Conservation (phyloP, 371 early-diverging fungal genomes). For the Haplosporangium sp. region DNA sequence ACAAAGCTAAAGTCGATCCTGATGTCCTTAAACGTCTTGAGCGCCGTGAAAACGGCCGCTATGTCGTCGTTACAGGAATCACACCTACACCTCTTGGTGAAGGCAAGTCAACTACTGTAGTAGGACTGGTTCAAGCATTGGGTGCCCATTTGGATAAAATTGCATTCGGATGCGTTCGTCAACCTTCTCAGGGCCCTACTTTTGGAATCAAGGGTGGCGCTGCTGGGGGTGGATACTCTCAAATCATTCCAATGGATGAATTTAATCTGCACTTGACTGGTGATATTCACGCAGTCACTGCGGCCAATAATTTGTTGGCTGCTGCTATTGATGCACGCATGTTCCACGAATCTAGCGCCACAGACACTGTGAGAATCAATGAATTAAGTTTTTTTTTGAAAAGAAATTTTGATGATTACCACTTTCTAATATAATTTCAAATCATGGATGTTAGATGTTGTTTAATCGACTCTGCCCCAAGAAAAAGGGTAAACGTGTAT, state of each 20-base stretch:
- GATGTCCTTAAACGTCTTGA: conserved; percentile 85
- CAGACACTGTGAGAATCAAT: conserved; percentile 23
- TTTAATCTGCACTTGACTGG: conserved; percentile 98
- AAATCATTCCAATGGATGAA: conserved; percentile 99
- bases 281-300: conserved; percentile 97
- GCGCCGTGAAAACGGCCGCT: conserved; percentile 85
- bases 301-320: conserved; percentile 96
- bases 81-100: conserved; percentile 98
- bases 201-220: conserved; percentile 99
- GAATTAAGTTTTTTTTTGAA: not conserved
- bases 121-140: conserved; percentile 94
- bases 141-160: conserved; percentile 91
- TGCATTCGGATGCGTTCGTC: conserved; percentile 95
- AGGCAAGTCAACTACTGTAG: conserved; percentile 97
- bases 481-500: conserved; percentile 84
- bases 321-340: conserved; percentile 97
- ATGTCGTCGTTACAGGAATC: conserved; percentile 97
- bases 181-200: conserved; percentile 98
- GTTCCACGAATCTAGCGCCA: conserved; percentile 87
- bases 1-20: conserved; percentile 92
- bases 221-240: conserved; percentile 97
- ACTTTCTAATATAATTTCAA: not conserved
- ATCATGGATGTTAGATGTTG: conserved; percentile 64
- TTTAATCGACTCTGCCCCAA: conserved; percentile 91
- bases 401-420: not conserved